Base-by-base conservation (phyloP, 768 basidiomycete species). In the Hebeloma cylindrosporum region DNA sequence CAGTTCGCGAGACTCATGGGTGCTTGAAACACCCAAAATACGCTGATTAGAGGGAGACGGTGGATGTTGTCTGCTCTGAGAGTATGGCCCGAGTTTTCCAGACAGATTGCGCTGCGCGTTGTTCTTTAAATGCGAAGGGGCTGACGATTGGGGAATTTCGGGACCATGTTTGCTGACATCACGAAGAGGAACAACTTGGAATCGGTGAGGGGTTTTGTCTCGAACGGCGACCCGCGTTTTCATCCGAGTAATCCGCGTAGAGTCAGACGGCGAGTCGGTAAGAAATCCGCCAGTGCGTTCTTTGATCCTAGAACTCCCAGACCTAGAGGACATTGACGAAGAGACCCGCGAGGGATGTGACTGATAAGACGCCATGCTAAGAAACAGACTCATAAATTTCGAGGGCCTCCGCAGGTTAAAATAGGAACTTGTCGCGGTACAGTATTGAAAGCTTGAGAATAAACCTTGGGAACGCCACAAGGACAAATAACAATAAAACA, bases 181-280 rank as follows among this genome's bases (percentile, higher is more conserved):
- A 42, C 66, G 65, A 23, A 73, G 62, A 10, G 71, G 68, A 22
- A 74, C 58, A 14, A 74, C 61, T 47, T 73, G 72, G 43, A 74
- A 73, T 16, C 70, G 63, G 38, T 74, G 73, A 18, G 71, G 69
- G 3, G 60, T 67, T 45, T 63, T 64, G 46, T 74, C 71, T 13
- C 71, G 71, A 23, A 74, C 67, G 30, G 72, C 69, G 30, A 75
- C 63, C 17, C 70, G 66, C 18, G 73, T 73, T 58, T 69, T 69
- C 73, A 73, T 74, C n/a, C n/a, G n/a, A 35, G 60, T 72, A 31
- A 71, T 53, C n/a, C 53, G 54, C 17, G 58, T 50, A 13, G 50
- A 49, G 31, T 61, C 61, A 30, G 21, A 40, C 22, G 35, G 38
- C 44, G 42, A 32, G 21, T 60, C 60, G 38, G 53, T 53, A n/a